A percentile compares a stretch with the other conserved stretches of the same genome.
These are phyloP conservation scores for Syzygium syzygioides DNA, from an alignment of 441 rosid genomes.

Conservation along the genomic window DNA sequence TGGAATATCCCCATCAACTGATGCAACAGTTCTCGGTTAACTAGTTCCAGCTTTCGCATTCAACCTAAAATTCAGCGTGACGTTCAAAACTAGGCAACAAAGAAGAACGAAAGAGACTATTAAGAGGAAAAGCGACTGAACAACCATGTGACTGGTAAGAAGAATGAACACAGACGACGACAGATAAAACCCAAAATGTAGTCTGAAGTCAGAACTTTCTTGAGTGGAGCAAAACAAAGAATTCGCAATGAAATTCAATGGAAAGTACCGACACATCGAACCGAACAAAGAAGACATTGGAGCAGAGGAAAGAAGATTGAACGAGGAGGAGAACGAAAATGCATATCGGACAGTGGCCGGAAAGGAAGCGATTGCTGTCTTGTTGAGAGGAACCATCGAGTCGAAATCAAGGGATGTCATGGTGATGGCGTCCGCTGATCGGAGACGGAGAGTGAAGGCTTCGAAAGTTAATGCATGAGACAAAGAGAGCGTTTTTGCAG, in stretches of 20 bases:
- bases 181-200: background rate
- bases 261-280: background rate
- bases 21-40: slow-evolving; percentile 17
- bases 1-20: slow-evolving; percentile 13
- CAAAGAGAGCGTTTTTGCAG: background rate
- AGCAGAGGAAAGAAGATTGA: background rate
- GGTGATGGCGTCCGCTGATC: background rate
- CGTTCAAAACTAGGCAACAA: background rate
- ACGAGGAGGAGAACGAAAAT: background rate
- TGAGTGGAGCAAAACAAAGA: background rate
- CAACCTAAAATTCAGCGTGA: background rate
- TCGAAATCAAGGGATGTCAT: background rate
- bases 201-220: background rate
- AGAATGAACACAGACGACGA: background rate
- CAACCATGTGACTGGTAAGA: background rate
- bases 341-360: background rate
- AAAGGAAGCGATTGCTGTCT: background rate
- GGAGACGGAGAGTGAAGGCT: background rate
- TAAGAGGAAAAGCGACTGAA: background rate
- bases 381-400: background rate
- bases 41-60: background rate
- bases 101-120: background rate
- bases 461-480: background rate
- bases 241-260: background rate
- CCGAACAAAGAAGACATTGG: background rate